Conservation (phyloP, 2,329 filamentous ascomycete genomes). For the Colletotrichum melonis region DNA sequence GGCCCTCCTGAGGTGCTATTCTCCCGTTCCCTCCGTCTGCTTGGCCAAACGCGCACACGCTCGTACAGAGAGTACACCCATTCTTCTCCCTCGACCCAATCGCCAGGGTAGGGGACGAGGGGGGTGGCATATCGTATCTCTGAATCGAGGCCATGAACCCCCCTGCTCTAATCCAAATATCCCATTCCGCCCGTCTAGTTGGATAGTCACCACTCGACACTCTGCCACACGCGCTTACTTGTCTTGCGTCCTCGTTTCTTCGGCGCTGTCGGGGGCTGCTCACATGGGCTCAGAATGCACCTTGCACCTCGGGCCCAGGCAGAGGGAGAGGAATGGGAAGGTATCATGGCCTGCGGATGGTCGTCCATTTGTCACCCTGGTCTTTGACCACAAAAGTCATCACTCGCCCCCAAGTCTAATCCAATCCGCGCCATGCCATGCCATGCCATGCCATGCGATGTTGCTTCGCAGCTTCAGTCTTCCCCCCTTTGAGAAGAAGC, state of each 20-base stretch:
- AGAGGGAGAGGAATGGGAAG: not conserved
- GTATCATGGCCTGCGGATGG: not conserved
- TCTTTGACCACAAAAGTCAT: not conserved
- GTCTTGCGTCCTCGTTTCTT: not conserved
- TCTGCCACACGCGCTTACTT: not conserved
- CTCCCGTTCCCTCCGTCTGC: not conserved
- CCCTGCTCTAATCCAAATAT: not conserved
- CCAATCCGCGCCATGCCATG: not conserved
- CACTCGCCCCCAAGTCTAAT: not conserved
- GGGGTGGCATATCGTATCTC: slow-evolving; percentile 15
- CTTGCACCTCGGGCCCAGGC: not conserved
- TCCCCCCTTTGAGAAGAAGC: slow-evolving; percentile 9
- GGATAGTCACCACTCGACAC: not conserved
- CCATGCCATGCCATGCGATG: slow-evolving; percentile 3
- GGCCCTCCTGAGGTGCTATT: not conserved
- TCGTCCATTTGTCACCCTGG: not conserved
- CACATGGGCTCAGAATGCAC: not conserved
- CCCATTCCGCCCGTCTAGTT: not conserved
- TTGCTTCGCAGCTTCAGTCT: not conserved
- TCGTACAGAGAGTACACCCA: not conserved
- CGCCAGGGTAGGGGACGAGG: slow-evolving; percentile 2
- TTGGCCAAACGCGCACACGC: not conserved
- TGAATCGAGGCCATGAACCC: slow-evolving; percentile 15
- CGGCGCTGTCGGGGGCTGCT: not conserved
- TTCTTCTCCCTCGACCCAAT: slow-evolving; percentile 2